Evolutionary conservation across 208 protist genomes (phyloP).

Genomic region (Phytomonas sp.): DNA sequence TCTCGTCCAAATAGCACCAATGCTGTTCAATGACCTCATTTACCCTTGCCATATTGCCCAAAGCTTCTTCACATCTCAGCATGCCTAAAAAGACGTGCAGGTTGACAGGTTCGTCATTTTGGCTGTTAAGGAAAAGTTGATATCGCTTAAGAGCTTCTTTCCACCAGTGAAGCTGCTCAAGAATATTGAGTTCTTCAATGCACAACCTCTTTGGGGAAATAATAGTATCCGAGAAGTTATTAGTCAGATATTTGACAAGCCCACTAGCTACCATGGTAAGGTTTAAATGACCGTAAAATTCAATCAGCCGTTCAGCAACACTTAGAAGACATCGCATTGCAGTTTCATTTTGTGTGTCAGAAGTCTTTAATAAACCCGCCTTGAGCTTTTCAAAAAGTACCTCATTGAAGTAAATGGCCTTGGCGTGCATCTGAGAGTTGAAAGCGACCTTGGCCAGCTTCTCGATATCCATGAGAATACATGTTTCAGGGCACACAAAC

Average conservation of each 20-base stretch:
- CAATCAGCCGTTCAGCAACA: constrained; percentile 72
- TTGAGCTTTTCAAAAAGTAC: constrained; percentile 59
- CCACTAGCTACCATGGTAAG: constrained; percentile 80
- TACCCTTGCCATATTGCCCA: constrained; percentile 59
- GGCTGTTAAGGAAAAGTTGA: background rate
- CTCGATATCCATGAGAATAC: constrained; percentile 64
- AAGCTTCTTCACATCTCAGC: constrained; percentile 71
- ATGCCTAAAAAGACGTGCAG: constrained; percentile 47
- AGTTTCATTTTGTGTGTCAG: constrained; percentile 27
- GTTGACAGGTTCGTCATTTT: constrained; percentile 30
- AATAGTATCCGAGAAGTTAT: constrained; percentile 68
- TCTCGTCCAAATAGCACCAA: constrained; percentile 43
- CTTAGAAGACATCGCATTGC: constrained; percentile 35
- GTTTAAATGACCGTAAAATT: constrained; percentile 81
- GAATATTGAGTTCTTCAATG: constrained; percentile 65
- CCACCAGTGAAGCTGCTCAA: constrained; percentile 89
- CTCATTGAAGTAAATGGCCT: constrained; percentile 87
- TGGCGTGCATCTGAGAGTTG: constrained; percentile 74
- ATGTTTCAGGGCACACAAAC: constrained; percentile 25
- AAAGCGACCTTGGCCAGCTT: constrained; percentile 65
- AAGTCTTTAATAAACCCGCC: constrained; percentile 13
- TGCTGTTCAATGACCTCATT: constrained; percentile 48
- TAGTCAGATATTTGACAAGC: constrained; percentile 63
- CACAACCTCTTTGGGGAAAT: constrained; percentile 67
- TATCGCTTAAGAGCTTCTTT: constrained; percentile 72